Percentiles rank a stretch among this genome's conserved stretches.
Conservation (phyloP, 352 stramenopile genomes). For the Globisporangium viniferum region DNA sequence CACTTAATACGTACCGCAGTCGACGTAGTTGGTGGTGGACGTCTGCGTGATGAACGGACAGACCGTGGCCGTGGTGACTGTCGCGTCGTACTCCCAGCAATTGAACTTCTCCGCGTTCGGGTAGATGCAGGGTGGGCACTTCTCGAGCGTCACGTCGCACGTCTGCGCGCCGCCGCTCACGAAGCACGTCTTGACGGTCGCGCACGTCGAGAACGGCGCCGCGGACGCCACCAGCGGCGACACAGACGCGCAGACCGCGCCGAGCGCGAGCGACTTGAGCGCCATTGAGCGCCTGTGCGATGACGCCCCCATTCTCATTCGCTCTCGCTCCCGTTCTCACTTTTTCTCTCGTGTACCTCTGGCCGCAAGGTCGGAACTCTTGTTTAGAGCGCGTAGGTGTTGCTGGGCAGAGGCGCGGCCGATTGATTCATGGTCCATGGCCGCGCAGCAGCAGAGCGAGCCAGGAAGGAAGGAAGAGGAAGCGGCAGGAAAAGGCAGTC, state of each 20-base stretch:
- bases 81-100: slow-evolving; percentile 64
- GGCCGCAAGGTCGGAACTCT: slow-evolving; percentile 3
- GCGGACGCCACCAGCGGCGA: background rate
- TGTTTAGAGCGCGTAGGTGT: background rate
- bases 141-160: slow-evolving; percentile 10
- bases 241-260: background rate
- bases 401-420: background rate
- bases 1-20: slow-evolving; percentile 54
- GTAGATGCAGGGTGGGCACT: slow-evolving; percentile 68
- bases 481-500: background rate
- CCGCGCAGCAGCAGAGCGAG: no score
- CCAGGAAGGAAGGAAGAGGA: background rate
- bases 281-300: background rate
- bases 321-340: background rate
- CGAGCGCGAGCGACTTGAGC: slow-evolving; percentile 4
- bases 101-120: slow-evolving; percentile 41
- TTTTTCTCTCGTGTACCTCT: background rate
- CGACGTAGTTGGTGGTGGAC: slow-evolving; percentile 39
- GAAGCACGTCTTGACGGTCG: slow-evolving; percentile 8
- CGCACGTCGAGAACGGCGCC: slow-evolving; percentile 10
- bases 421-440: background rate
- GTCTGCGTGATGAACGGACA: slow-evolving; percentile 49
- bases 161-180: background rate
- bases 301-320: background rate
- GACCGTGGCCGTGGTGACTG: slow-evolving; percentile 36